phyloP scores from a whole-genome alignment of 2,329 filamentous ascomycete genomes.

The Mollisiaceae sp. region DNA sequence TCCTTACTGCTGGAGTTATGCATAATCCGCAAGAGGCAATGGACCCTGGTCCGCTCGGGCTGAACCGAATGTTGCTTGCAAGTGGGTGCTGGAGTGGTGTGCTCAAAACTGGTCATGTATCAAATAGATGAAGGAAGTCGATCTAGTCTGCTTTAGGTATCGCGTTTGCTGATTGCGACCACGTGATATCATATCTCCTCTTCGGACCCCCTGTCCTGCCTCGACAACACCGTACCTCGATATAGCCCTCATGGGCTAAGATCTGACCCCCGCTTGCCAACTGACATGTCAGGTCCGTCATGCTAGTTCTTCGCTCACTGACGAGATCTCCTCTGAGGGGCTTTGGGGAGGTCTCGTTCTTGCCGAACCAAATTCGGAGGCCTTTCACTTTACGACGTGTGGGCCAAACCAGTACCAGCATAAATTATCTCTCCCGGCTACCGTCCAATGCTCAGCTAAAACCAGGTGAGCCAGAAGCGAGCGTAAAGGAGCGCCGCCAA shows the following conservation, averaged over 20 bases:
- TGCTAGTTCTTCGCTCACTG: neutral
- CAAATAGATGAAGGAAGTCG: constrained; percentile 27
- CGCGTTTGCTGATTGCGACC: neutral
- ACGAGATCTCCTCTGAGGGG: neutral
- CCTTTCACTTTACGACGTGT: neutral
- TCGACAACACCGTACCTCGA: neutral
- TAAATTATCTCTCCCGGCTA: neutral
- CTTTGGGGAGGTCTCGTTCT: neutral
- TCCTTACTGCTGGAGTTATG: constrained; percentile 19
- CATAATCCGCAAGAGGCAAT: constrained; percentile 6
- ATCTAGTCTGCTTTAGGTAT: neutral
- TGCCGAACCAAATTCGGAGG: neutral
- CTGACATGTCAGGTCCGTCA: neutral
- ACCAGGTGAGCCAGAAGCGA: too few species aligned
- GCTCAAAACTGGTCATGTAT: constrained; percentile 27
- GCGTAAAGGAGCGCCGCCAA: too few species aligned
- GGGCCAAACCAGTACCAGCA: neutral
- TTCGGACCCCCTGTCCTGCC: neutral
- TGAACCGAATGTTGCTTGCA: constrained; percentile 12
- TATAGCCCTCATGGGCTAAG: neutral
- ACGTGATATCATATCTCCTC: constrained; percentile 13
- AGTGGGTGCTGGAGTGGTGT: neutral
- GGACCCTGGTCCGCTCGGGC: constrained; percentile 1
- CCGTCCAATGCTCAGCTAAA: too few species aligned
- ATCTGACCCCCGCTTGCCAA: neutral